Conservation (phyloP, 2,329 filamentous ascomycete genomes). For the Cytospora chrysosperma region DNA sequence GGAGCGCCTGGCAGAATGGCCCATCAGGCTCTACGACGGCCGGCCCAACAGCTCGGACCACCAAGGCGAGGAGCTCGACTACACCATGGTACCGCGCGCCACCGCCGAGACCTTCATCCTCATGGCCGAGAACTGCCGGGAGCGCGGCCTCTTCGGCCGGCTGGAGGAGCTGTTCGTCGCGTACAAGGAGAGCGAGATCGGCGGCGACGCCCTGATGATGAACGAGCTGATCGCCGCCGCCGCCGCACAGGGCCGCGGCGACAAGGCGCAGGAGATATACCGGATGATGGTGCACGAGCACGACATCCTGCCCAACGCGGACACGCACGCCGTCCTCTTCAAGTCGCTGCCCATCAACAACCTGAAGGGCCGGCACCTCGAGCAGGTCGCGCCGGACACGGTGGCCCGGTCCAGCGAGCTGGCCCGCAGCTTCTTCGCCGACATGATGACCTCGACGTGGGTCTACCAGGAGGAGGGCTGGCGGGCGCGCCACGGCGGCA, state of each 20-base stretch:
- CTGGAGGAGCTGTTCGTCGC: conserved; percentile 62
- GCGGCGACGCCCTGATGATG: conserved; percentile 71
- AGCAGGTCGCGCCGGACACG: neutral
- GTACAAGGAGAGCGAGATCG: conserved; percentile 62
- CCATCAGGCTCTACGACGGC: conserved; percentile 31
- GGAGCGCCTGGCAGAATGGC: conserved; percentile 28
- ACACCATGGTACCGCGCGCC: conserved; percentile 52
- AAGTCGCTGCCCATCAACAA: conserved; percentile 52
- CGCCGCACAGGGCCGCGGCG: conserved; percentile 56
- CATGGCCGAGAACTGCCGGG: conserved; percentile 69
- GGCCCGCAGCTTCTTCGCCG: conserved; percentile 33
- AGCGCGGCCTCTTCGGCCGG: conserved; percentile 56
- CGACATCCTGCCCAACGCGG: conserved; percentile 59
- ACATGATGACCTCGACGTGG: conserved; percentile 33
- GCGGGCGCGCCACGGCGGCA: conserved; percentile 5
- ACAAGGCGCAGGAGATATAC: conserved; percentile 57
- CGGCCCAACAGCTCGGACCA: conserved; percentile 23
- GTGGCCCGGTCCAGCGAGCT: conserved; percentile 9
- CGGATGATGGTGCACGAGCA: conserved; percentile 49
- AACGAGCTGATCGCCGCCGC: conserved; percentile 73
- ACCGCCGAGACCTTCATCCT: conserved; percentile 78
- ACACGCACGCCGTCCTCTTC: conserved; percentile 70
- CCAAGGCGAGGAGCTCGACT: conserved; percentile 27
- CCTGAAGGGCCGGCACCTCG: conserved; percentile 3
- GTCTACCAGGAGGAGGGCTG: conserved; percentile 29